Conservation (phyloP, 129 eudicot genomes). For the Chrysanthemum makinoi region DNA sequence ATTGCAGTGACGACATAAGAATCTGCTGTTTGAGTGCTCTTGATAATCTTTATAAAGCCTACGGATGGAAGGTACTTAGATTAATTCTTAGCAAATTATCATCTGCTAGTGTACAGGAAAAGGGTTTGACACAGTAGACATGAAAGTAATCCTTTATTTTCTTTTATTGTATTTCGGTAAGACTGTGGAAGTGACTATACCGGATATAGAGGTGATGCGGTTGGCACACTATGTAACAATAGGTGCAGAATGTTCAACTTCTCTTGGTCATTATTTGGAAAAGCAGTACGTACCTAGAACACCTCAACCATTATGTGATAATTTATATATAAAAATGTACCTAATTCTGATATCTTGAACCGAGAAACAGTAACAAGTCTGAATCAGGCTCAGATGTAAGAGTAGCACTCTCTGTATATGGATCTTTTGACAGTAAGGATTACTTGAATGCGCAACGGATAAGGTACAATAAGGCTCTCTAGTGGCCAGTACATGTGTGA, state of each 20-base stretch:
- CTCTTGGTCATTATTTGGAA: constrained; percentile 61
- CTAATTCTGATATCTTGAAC: constrained; percentile 19
- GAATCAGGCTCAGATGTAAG: constrained; percentile 87
- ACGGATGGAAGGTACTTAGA: constrained; percentile 85
- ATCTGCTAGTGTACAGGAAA: not conserved
- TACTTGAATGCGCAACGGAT: constrained; percentile 88
- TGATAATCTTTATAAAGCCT: constrained; percentile 45
- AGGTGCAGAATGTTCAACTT: constrained; percentile 76
- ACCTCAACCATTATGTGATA: not conserved
- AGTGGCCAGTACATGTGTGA: not conserved
- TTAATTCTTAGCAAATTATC: not conserved
- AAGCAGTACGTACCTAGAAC: constrained; percentile 48
- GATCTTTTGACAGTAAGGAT: constrained; percentile 71
- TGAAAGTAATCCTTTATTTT: not conserved
- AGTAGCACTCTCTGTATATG: constrained; percentile 77
- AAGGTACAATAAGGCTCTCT: constrained; percentile 39
- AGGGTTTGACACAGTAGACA: too few species aligned
- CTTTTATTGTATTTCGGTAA: constrained; percentile 9
- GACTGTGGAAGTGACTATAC: constrained; percentile 77
- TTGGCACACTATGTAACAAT: constrained; percentile 91
- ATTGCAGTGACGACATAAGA: constrained; percentile 68
- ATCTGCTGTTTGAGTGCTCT: constrained; percentile 61
- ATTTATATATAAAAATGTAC: not conserved
- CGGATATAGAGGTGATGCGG: constrained; percentile 89
- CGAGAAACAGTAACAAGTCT: constrained; percentile 44